A percentile compares a stretch with the other conserved stretches of the same genome.
These are phyloP conservation scores for Fistulinella cinereoalba DNA, from an alignment of 1,284 basidiomycete species.

Conservation along the genomic window DNA sequence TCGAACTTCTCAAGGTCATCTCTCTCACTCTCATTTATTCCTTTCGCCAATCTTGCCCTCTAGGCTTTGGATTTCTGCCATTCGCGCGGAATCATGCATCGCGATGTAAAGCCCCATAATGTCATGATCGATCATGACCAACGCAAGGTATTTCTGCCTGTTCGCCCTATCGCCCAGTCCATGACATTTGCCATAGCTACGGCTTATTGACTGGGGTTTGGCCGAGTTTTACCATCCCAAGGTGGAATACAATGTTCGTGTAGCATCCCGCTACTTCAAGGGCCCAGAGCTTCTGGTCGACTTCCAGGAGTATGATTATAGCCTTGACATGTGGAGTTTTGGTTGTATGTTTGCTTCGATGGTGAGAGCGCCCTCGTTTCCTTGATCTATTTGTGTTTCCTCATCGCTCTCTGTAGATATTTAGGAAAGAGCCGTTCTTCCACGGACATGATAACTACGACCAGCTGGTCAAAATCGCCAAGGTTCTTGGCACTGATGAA, in stretches of 20 bases:
- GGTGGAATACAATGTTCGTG: slow-evolving; percentile 97
- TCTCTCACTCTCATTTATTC: slow-evolving; percentile 6
- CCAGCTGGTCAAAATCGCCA: slow-evolving; percentile 97
- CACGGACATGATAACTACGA: slow-evolving; percentile 99
- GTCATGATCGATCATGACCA: slow-evolving; percentile 99
- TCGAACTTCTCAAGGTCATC: slow-evolving; percentile 87
- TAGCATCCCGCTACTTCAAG: slow-evolving; percentile 97
- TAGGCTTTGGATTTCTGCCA: slow-evolving; percentile 97
- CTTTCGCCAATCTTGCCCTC: slow-evolving; percentile 5
- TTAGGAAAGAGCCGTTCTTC: slow-evolving; percentile 99
- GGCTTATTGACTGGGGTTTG: slow-evolving; percentile 98
- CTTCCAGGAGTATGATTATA: slow-evolving; percentile 98
- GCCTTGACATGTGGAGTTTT: slow-evolving; percentile 97
- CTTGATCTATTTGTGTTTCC: slow-evolving; percentile 1
- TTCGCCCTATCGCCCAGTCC: slow-evolving; percentile 1
- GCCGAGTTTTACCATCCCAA: slow-evolving; percentile 99
- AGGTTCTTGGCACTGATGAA: slow-evolving; percentile 96
- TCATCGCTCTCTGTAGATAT: slow-evolving; percentile 63
- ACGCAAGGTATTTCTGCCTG: slow-evolving; percentile 65
- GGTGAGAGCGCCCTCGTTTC: slow-evolving; percentile 47
- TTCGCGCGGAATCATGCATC: slow-evolving; percentile 98
- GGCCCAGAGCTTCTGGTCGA: slow-evolving; percentile 97
- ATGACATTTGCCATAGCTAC: slow-evolving; percentile 54
- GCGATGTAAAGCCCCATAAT: slow-evolving; percentile 99
- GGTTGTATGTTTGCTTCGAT: slow-evolving; percentile 99